Evolutionary conservation across 352 stramenopile genomes (phyloP), one percentile per base, ranked within the genome.

Genomic region (Phytophthora pinifolia): DNA sequence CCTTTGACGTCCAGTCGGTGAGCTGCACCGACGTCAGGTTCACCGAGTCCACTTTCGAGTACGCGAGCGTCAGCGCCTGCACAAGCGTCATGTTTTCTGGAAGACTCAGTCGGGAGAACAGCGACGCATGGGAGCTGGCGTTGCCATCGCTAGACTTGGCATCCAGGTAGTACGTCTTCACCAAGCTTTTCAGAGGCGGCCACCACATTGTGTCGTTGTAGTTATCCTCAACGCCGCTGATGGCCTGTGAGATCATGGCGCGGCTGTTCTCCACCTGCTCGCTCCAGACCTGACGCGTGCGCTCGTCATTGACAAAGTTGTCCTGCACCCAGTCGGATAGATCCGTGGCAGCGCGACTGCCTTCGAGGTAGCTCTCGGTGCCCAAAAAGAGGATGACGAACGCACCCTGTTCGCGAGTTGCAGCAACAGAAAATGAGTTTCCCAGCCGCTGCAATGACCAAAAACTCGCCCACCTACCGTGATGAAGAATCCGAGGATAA

Each of bases 141-240:
- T 88, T 90, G 10, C 67, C 74, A 43, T 86, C 76, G 32, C 64
- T 71, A 12, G 62, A 64, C 46, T 90, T 90, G 17, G 70, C 62
- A 48, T 91, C 83, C 27, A 93, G 27, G 41, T 91, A 95, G 61
- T 92, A 93, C 46, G 82, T 88, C 57, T 88, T 88, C 25, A 93
- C 77, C 22, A 95, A 53, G 36, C 76, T 74, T 59, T 93, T 93
- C 22, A 95, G 56, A 13, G 85, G 83, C 41, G 79, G 83, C 82
- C 84, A 95, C 85, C 85, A 95, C 78, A 95, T 92, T 10, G 85
- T 95, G 37, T 92, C 77, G 47, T 93, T 95, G 64, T 92, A 95
- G 31, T 89, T 89, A 56, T 88, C 65, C 57, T 95, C 85, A n/a
- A 95, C 70, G 15, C 82, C 74, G 31, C 72, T 84, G 17, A 95